Evolutionary conservation across 1,284 basidiomycete genomes (phyloP).

Genomic region (Cerioporus squamosus): DNA sequence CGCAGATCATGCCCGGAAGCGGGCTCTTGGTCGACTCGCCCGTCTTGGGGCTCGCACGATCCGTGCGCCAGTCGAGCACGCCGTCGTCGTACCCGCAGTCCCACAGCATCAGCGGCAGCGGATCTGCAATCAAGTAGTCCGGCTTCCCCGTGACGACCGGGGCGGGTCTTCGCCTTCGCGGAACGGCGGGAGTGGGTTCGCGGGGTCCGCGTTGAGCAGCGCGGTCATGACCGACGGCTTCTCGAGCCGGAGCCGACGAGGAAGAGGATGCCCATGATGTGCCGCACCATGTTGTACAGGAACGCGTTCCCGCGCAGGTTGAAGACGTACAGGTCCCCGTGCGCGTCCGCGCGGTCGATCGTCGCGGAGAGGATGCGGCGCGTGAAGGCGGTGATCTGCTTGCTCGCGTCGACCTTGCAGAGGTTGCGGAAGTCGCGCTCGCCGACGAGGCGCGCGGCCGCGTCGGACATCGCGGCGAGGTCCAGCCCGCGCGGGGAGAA

Average conservation of each 20-base stretch:
- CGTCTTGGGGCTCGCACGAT: slow-evolving; percentile 41
- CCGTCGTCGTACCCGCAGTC: slow-evolving; percentile 80
- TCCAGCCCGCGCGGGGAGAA: slow-evolving; percentile 76
- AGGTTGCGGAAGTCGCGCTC: slow-evolving; percentile 97
- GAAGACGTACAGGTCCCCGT: slow-evolving; percentile 68
- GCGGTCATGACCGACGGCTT: slow-evolving; percentile 70
- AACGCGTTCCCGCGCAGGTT: slow-evolving; percentile 92
- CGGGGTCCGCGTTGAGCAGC: slow-evolving; percentile 71
- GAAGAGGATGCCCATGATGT: slow-evolving; percentile 94
- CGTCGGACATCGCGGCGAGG: slow-evolving; percentile 78
- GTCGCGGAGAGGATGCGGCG: slow-evolving; percentile 70
- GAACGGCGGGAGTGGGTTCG: slow-evolving; percentile 35
- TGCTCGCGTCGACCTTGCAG: slow-evolving; percentile 93
- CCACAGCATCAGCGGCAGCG: slow-evolving; percentile 91
- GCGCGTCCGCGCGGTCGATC: slow-evolving; percentile 49
- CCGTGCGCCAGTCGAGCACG: slow-evolving; percentile 79
- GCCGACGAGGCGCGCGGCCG: slow-evolving; percentile 76
- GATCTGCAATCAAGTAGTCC: slow-evolving; percentile 92
- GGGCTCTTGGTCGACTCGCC: slow-evolving; percentile 43
- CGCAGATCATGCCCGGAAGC: slow-evolving; percentile 63
- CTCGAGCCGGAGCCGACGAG: slow-evolving; percentile 87
- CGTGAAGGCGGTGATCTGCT: slow-evolving; percentile 86
- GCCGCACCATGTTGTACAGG: slow-evolving; percentile 96
- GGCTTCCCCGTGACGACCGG: slow-evolving; percentile 76
- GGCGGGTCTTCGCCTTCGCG: slow-evolving; percentile 41